Base-by-base conservation (phyloP, 2,329 filamentous ascomycete species). In the Ascochyta koolunga region DNA sequence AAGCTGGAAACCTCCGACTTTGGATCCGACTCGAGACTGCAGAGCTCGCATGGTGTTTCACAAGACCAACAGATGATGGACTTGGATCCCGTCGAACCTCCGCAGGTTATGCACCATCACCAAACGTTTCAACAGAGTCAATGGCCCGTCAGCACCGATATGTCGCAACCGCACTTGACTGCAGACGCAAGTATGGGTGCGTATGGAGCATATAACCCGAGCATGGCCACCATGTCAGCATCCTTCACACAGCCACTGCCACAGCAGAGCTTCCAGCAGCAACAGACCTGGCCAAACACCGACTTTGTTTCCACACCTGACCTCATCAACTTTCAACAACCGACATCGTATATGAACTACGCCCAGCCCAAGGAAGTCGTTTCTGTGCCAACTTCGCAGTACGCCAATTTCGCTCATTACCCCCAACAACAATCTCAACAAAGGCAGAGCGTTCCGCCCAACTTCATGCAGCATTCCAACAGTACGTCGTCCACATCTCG, bases 41-140 rank as follows among this genome's bases (percentile, higher is more conserved):
- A 66, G 3, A 72, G 68, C 49, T 70, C 69, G 2, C 70, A 72
- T 53, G 67, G 68, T 3, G 45, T 71, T 9, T 54, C 67, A 31
- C 51, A 69, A 7, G 71, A 73, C 22, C 60, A 67, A 7, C 63
- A 59, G 18, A 66, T 74, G 67, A 74, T 74, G 71, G 71, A 74
- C 19, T 59, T 74, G 19, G 71, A 74, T 46, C 59, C 69, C 0
- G 68, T 71, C 10, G 70, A 72, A n/a, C 58, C 69, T 15, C 54
- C 62, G 9, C 71, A 70, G 33, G 54, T 50, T 21, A 66, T 72
- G 60, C 69, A 72, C 13, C 51, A 54, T n/a, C 65, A 68, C 16
- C 69, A 66, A 40, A 57, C 58, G 18, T 54, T 72, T 36, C 64
- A 69, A 39, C 65, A 67, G 44, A 53, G 58, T 15, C 68, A 70